phyloP scores from a whole-genome alignment of 495 filamentous ascomycete species.

The Rostrohypoxylon terebratum region DNA sequence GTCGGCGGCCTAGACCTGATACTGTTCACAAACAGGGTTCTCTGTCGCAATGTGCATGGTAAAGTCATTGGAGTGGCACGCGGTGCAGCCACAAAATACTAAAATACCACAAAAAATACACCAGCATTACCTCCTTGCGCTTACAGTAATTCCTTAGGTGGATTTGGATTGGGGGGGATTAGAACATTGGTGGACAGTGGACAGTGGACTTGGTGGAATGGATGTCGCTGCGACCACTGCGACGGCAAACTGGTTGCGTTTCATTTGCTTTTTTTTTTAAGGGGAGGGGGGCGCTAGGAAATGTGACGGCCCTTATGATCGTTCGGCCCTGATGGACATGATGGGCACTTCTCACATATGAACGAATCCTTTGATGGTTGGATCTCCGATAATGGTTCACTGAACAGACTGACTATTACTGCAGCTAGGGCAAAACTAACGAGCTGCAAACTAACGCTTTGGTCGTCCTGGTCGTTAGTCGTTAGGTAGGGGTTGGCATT shows the following conservation, averaged over 20 bases:
- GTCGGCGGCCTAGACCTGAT: conserved; percentile 29
- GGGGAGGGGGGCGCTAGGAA: not conserved
- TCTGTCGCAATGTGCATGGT: conserved; percentile 35
- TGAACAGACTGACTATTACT: conserved; percentile 27
- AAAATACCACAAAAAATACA: not conserved
- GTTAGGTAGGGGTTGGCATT: conserved; percentile 13
- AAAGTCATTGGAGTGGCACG: conserved; percentile 37
- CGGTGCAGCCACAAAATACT: conserved; percentile 43
- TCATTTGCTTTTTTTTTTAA: conserved; percentile 35
- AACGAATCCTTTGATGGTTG: conserved; percentile 36
- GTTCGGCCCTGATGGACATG: not conserved
- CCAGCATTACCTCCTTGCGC: conserved; percentile 37
- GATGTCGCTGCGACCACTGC: not conserved
- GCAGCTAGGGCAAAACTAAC: conserved; percentile 39
- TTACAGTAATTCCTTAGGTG: conserved; percentile 3
- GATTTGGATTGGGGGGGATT: too few species aligned
- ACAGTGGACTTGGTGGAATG: conserved; percentile 34
- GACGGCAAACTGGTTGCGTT: conserved; percentile 43
- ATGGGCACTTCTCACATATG: conserved; percentile 28
- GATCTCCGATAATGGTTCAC: conserved; percentile 26
- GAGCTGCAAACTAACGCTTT: conserved; percentile 36
- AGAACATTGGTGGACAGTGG: too few species aligned
- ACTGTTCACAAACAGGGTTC: conserved; percentile 37
- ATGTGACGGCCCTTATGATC: conserved; percentile 22
- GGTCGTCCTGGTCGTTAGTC: conserved; percentile 27